phyloP scores from a whole-genome alignment of 2,329 filamentous ascomycete species.

The Fusarium mundagurra region DNA sequence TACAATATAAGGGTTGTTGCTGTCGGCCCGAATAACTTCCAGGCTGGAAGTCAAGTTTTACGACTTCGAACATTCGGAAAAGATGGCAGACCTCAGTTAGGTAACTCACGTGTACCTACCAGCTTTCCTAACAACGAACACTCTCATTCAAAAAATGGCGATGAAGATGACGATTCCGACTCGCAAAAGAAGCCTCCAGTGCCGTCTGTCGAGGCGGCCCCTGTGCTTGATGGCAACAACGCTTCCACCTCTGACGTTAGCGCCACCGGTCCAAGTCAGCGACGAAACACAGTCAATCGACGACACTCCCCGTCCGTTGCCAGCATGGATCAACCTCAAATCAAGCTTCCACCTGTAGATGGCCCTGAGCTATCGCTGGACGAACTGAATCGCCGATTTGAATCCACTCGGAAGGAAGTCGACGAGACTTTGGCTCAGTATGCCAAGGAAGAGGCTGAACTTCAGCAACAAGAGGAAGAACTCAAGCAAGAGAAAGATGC shows the following conservation, averaged over 20 bases:
- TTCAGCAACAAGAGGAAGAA: slow-evolving; percentile 70
- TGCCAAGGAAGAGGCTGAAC: slow-evolving; percentile 76
- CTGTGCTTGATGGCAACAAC: slow-evolving; percentile 68
- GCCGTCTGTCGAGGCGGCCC: slow-evolving; percentile 69
- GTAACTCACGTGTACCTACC: slow-evolving; percentile 64
- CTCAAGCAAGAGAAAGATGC: slow-evolving; percentile 82
- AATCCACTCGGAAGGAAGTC: slow-evolving; percentile 82
- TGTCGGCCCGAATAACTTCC: slow-evolving; percentile 90
- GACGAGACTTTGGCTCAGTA: slow-evolving; percentile 80
- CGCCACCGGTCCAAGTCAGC: slow-evolving; percentile 56
- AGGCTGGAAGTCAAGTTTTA: slow-evolving; percentile 86
- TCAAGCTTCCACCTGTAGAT: slow-evolving; percentile 56
- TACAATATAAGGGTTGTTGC: slow-evolving; percentile 95
- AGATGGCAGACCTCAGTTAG: slow-evolving; percentile 70
- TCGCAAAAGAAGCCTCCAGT: slow-evolving; percentile 59
- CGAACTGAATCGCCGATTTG: slow-evolving; percentile 83
- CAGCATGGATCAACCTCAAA: slow-evolving; percentile 61
- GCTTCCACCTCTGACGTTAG: slow-evolving; percentile 70
- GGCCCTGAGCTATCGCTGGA: slow-evolving; percentile 75
- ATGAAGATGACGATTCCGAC: slow-evolving; percentile 58
- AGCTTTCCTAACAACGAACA: slow-evolving; percentile 65
- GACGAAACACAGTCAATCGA: slow-evolving; percentile 71
- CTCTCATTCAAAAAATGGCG: slow-evolving; percentile 50
- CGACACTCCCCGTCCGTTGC: slow-evolving; percentile 78
- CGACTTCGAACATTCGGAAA: slow-evolving; percentile 80